phyloP scores from a whole-genome alignment of 176 grass and related monocot species.

The Puya raimondii region DNA sequence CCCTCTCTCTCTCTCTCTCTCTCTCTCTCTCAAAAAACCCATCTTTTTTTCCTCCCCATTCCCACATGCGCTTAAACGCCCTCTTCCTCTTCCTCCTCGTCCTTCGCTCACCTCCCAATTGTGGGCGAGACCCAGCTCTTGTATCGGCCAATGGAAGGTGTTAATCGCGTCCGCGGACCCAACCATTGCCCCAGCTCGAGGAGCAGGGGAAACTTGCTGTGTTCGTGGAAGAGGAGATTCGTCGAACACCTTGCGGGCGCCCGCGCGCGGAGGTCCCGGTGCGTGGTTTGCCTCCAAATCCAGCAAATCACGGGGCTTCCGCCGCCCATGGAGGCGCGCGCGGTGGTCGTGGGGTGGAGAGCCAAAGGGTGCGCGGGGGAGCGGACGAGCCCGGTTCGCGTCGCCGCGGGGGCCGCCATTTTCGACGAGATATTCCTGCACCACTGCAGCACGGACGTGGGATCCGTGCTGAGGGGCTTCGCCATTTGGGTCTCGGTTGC shows the following conservation, averaged over 20 bases:
- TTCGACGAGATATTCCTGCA: slow-evolving; percentile 89
- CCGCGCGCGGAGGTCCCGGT: slow-evolving; percentile 31
- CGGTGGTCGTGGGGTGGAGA: slow-evolving; percentile 70
- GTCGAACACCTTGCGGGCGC: slow-evolving; percentile 34
- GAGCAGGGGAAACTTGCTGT: slow-evolving; percentile 18
- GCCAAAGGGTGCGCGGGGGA: slow-evolving; percentile 68
- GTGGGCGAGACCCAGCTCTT: slow-evolving; percentile 42
- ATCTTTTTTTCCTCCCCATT: background rate
- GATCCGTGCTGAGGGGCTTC: slow-evolving; percentile 41
- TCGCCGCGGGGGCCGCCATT: slow-evolving; percentile 26
- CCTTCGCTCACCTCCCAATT: background rate
- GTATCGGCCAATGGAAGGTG: slow-evolving; percentile 41
- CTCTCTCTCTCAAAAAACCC: background rate
- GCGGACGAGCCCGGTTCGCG: slow-evolving; percentile 49
- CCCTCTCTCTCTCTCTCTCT: slow-evolving; percentile 7
- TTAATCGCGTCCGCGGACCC: slow-evolving; percentile 48
- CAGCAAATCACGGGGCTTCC: slow-evolving; percentile 61
- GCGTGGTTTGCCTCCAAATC: slow-evolving; percentile 79
- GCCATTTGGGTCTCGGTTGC: slow-evolving; percentile 64
- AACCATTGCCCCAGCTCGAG: slow-evolving; percentile 11
- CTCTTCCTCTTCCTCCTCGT: background rate
- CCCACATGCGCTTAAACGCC: background rate
- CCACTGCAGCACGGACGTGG: slow-evolving; percentile 35
- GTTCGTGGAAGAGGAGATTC: slow-evolving; percentile 50
- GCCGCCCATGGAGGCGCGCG: slow-evolving; percentile 29